Conservation (phyloP, 148 eudicot species). For the Chenopodium quinoa region DNA sequence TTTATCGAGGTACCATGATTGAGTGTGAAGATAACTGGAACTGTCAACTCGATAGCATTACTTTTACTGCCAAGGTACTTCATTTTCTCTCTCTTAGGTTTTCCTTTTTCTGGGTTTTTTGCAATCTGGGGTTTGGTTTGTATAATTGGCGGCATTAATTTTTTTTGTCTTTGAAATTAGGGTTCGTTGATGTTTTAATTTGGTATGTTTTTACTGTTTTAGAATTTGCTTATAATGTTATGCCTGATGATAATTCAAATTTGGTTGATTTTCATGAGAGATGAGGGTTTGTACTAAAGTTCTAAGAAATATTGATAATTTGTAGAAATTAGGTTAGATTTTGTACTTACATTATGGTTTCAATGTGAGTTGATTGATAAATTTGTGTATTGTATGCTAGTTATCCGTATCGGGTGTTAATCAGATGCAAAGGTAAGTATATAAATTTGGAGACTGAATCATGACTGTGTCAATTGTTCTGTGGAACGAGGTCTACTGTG, state of each 20-base stretch:
- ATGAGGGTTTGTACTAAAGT: not conserved
- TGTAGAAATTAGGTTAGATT: not conserved
- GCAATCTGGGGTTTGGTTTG: not conserved
- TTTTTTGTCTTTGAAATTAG: slow-evolving; percentile 10
- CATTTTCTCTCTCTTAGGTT: slow-evolving; percentile 8
- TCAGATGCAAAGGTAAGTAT: no score
- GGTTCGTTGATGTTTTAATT: not conserved
- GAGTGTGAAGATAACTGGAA: slow-evolving; percentile 99
- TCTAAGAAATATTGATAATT: no score
- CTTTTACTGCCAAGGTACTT: slow-evolving; percentile 81
- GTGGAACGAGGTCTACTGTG: not conserved
- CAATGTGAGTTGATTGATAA: not conserved
- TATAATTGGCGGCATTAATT: not conserved
- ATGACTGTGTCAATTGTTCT: not conserved
- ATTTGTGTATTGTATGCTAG: not conserved
- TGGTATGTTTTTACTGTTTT: not conserved
- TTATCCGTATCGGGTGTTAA: not conserved
- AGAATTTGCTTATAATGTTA: not conserved
- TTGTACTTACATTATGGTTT: not conserved
- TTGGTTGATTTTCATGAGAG: not conserved
- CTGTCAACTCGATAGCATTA: slow-evolving; percentile 88
- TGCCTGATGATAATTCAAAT: no score
- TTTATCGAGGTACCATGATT: slow-evolving; percentile 80
- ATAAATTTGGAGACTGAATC: not conserved
- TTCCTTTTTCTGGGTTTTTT: not conserved